These are phyloP conservation scores for Rhizomucor pusillus DNA, from an alignment of 371 early-diverging fungal genomes.

Conservation along the genomic window DNA sequence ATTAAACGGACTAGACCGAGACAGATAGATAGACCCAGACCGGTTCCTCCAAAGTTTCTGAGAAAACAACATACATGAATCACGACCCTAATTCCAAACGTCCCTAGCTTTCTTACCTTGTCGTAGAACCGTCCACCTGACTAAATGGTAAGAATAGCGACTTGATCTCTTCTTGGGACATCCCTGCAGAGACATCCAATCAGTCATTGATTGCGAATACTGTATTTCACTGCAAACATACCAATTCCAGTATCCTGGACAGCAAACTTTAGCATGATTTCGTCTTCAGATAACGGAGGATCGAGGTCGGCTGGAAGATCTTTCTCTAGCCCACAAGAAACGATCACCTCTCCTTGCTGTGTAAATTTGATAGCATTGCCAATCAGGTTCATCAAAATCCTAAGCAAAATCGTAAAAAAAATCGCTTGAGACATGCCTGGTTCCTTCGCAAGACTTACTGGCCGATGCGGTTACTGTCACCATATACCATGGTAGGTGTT, in stretches of 20 bases:
- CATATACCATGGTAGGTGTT: conserved; percentile 35
- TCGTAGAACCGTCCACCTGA: conserved; percentile 58
- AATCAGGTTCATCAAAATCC: conserved; percentile 44
- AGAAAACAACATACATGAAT: background rate
- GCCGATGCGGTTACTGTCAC: conserved; percentile 51
- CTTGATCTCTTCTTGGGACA: conserved; percentile 45
- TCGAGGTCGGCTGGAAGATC: conserved; percentile 12
- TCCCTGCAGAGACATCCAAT: background rate
- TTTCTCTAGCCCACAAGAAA: conserved; percentile 33
- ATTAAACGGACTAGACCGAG: conserved; percentile 51
- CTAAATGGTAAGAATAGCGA: conserved; percentile 56
- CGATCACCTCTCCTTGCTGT: conserved; percentile 49
- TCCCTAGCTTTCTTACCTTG: conserved; percentile 22
- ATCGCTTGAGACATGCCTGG: background rate
- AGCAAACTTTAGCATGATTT: conserved; percentile 28
- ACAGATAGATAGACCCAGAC: conserved; percentile 63
- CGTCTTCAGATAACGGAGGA: conserved; percentile 14
- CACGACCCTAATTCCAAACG: too few relatives aligned
- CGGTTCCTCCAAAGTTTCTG: conserved; percentile 61
- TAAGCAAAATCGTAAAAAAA: conserved; percentile 2
- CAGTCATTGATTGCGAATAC: too few relatives aligned
- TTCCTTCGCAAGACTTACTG: conserved; percentile 22
- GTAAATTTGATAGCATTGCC: conserved; percentile 56
- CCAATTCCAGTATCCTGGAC: conserved; percentile 53
- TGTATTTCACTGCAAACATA: too few relatives aligned